These are phyloP conservation scores for Aspergillus indologenus DNA, from an alignment of 495 filamentous ascomycete species.

Conservation along the genomic window DNA sequence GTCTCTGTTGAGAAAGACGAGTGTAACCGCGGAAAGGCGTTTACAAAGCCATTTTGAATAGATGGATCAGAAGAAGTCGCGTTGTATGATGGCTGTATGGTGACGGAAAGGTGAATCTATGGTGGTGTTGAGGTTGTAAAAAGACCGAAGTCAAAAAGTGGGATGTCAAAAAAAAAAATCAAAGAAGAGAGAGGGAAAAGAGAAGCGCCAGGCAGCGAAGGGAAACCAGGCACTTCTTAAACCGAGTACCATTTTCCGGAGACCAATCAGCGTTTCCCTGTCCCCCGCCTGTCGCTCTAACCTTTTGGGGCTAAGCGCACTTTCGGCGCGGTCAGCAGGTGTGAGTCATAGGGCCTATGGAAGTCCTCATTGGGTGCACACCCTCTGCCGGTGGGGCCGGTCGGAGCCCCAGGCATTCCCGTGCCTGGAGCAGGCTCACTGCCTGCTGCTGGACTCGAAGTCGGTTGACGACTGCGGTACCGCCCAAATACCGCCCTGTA, in stretches of 20 bases:
- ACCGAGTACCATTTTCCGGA: not conserved
- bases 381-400: constrained; percentile 4
- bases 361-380: constrained; percentile 24
- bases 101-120: constrained; percentile 15
- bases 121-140: constrained; percentile 6
- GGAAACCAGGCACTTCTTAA: constrained; percentile 45
- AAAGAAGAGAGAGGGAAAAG: constrained; percentile 19
- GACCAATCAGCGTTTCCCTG: constrained; percentile 20
- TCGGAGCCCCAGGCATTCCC: constrained; percentile 19
- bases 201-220: constrained; percentile 35
- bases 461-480: no score
- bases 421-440: constrained; percentile 13
- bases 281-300: constrained; percentile 15
- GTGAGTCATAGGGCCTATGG: constrained; percentile 35
- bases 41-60: constrained; percentile 53
- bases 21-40: constrained; percentile 27
- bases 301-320: constrained; percentile 21
- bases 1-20: constrained; percentile 46
- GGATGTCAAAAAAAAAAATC: constrained; percentile 10
- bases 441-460: no score
- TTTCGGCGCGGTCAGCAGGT: constrained; percentile 32
- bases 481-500: no score
- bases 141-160: constrained; percentile 6
- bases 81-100: constrained; percentile 31
- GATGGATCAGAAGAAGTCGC: constrained; percentile 16